A percentile compares a stretch with the other conserved stretches of the same genome.
These are phyloP conservation scores for Caloboletus firmus DNA, from an alignment of 1,284 basidiomycete species.

Conservation along the genomic window DNA sequence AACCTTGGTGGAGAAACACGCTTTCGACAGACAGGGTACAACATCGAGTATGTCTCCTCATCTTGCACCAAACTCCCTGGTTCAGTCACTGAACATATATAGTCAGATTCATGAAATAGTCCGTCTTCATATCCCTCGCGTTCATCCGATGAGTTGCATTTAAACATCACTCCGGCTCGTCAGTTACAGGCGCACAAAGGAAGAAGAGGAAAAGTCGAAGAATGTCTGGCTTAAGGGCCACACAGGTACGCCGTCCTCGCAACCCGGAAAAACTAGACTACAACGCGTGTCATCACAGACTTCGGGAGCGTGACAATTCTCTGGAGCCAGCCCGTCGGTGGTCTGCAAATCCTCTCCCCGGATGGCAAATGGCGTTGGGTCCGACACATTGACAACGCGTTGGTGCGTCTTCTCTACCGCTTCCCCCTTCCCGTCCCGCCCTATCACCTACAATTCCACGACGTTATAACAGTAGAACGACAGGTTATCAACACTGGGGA, in stretches of 20 bases:
- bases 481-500: constrained; percentile 60
- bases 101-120: constrained; percentile 49
- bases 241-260: constrained; percentile 41
- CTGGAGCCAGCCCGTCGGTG: constrained; percentile 58
- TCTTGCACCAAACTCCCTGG: background rate
- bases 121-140: constrained; percentile 7
- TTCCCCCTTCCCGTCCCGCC: background rate
- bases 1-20: constrained; percentile 51
- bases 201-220: constrained; percentile 54
- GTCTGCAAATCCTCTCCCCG: constrained; percentile 51
- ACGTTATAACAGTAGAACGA: background rate
- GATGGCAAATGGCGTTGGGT: constrained; percentile 58
- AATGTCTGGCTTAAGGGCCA: constrained; percentile 64
- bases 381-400: constrained; percentile 55
- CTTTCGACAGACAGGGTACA: constrained; percentile 42
- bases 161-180: no score
- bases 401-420: constrained; percentile 37
- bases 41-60: constrained; percentile 40
- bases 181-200: constrained; percentile 43
- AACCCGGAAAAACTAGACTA: background rate
- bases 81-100: constrained; percentile 1
- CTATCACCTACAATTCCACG: no score
- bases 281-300: constrained; percentile 36
- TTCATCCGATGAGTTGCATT: background rate
- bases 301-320: constrained; percentile 55